Base-by-base conservation (phyloP, 1,284 basidiomycete species). In the Ceratobasidium sp. region DNA sequence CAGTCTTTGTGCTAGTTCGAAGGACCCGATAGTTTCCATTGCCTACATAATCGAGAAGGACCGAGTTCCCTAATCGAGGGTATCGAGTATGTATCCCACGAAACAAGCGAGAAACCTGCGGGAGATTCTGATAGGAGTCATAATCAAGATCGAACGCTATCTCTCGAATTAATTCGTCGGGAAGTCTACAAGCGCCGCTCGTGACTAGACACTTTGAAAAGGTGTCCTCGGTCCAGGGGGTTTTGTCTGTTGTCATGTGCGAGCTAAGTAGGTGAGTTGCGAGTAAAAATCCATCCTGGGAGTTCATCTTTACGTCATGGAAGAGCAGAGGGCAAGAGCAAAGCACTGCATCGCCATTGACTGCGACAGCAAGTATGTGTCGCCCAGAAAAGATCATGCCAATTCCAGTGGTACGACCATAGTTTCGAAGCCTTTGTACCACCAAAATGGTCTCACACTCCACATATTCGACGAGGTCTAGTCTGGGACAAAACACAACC, bases 261-360 rank as follows among this genome's bases (percentile, higher is more conserved):
- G 62, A 46, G 12, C 65, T 48, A 17, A 67, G 48, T 13, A 67
- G 46, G 26, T 52, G 65, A 23, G 44, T 50, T 44, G 44, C 15
- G 2, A 67, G 65, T 13, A 67, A 20, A 10, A 44, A 40, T 20
- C 65, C 65, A 15, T 67, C 65, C 44, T 67, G 44, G 6, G 26
- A 44, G n/a, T 48, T 28, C 48, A 50, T 67, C 23, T 50, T 48
- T 1, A n/a, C 42, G 44, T 67, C 65, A 12, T 67, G 44, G n/a
- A 67, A 28, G 12, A 50, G 10, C 28, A 67, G 28, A 12, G 48
- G 17, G 26, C n/a, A n/a, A 7, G 65, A 50, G 44, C 44, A 44
- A 15, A 15, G 42, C 4, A 67, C 65, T 7, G 26, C 15, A 44
- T 17, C 15, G 23, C 26, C 46, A 28, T 67, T 28, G 46, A 67